These are phyloP conservation scores for Aspergillus tamarii DNA, from an alignment of 2,329 filamentous ascomycete genomes.

Conservation along the genomic window DNA sequence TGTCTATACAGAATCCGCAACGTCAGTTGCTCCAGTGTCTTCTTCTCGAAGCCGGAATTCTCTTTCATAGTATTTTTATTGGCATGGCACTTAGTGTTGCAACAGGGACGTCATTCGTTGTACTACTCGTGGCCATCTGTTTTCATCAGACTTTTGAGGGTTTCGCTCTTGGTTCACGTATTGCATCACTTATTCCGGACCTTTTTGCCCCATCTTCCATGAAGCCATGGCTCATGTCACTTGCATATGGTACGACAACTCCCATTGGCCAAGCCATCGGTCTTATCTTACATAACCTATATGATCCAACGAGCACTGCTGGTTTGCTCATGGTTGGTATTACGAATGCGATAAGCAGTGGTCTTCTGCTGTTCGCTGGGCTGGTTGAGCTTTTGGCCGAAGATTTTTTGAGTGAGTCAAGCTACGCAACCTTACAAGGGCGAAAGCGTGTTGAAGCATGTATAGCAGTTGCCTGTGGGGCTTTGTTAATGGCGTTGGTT, in stretches of 20 bases:
- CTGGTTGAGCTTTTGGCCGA: slow-evolving; percentile 83
- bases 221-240: slow-evolving; percentile 73
- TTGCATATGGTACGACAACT: slow-evolving; percentile 70
- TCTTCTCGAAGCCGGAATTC: slow-evolving; percentile 78
- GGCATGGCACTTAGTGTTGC: slow-evolving; percentile 84
- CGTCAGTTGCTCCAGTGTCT: slow-evolving; percentile 75
- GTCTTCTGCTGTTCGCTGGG: slow-evolving; percentile 78
- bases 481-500: slow-evolving; percentile 67
- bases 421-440: slow-evolving; percentile 63
- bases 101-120: slow-evolving; percentile 76
- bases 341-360: slow-evolving; percentile 84
- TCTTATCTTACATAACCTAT: slow-evolving; percentile 74
- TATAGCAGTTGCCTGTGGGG: slow-evolving; percentile 62
- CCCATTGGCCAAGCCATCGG: slow-evolving; percentile 84
- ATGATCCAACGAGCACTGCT: slow-evolving; percentile 75
- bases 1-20: slow-evolving; percentile 59
- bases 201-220: slow-evolving; percentile 70
- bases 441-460: slow-evolving; percentile 64
- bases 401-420: slow-evolving; percentile 73
- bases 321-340: slow-evolving; percentile 81
- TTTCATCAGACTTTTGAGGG: slow-evolving; percentile 91
- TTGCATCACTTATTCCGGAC: slow-evolving; percentile 70
- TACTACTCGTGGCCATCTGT: slow-evolving; percentile 77
- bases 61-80: slow-evolving; percentile 85
- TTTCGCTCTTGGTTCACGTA: slow-evolving; percentile 80